Evolutionary conservation across 352 stramenopile species (phyloP), one percentile per base, ranked within the genome.

Genomic region (Phytophthora citricola): DNA sequence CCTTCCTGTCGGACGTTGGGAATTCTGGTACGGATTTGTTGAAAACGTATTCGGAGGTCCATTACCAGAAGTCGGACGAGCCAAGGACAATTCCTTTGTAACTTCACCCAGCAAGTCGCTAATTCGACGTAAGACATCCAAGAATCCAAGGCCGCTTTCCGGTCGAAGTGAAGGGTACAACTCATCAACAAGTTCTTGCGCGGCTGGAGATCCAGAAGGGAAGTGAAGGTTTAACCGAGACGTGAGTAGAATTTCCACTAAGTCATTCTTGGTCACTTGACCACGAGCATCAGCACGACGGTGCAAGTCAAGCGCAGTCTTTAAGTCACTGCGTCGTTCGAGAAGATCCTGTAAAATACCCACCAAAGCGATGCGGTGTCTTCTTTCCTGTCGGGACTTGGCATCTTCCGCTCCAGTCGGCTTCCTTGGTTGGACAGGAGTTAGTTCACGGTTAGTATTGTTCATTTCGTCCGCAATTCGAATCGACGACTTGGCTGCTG

Each of bases 261-360:
- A 62, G 17, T 92, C 83, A 8, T 76, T 34, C 49, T 77, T 85
- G 20, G 63, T 81, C 5, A 93, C 81, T 49, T 90, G 80, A 11
- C 84, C 81, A 14, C 87, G 80, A 45, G 78, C 71, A 58, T 90
- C 81, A 8, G 81, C 70, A 24, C 78, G 64, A 4, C 76, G 81
- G 41, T 92, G 78, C 26, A 92, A 58, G 41, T 92, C 84, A 27
- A 93, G 74, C 4, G 84, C 81, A 34, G 71, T 90, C 59, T 93
- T 93, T 15, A 93, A 68, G 17, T 92, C 83, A 17, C 79, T 75
- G 7, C 85, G 85, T 27, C 79, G 78, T 45, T 93, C 85, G 0
- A 93, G 70, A 22, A 93, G 56, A 64, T 92, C 84, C 26, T 93
- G 79, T 5, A 93, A 64, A 14, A 92, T 78, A 2, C 72, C 67